These are phyloP conservation scores for Agastache rugosa DNA, from an alignment of 257 asterid genomes.

Conservation along the genomic window DNA sequence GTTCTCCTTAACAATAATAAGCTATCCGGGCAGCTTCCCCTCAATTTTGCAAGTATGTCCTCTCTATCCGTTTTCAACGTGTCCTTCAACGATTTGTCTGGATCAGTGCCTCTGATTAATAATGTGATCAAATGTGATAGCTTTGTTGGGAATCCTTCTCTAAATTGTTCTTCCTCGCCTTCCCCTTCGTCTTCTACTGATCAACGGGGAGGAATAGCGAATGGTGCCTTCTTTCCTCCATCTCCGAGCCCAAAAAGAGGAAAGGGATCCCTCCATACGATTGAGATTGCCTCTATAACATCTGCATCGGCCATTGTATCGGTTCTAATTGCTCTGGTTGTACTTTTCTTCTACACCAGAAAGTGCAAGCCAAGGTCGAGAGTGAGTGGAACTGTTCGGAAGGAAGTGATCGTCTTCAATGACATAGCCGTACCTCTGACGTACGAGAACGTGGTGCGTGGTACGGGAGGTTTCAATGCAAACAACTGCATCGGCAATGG, in stretches of 20 bases:
- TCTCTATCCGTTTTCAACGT: slow-evolving; percentile 58
- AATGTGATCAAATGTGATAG: slow-evolving; percentile 66
- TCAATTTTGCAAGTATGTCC: slow-evolving; percentile 56
- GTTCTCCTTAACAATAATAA: slow-evolving; percentile 79
- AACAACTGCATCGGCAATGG: slow-evolving; percentile 93
- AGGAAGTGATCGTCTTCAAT: slow-evolving; percentile 79
- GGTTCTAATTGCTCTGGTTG: slow-evolving; percentile 68
- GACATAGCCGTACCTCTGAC: slow-evolving; percentile 82
- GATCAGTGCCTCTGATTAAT: slow-evolving; percentile 56
- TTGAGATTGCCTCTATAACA: slow-evolving; percentile 80
- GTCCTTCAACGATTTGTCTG: slow-evolving; percentile 86
- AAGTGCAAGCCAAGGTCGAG: slow-evolving; percentile 81
- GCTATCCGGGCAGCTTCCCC: slow-evolving; percentile 77
- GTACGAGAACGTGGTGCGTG: slow-evolving; percentile 79
- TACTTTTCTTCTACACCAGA: slow-evolving; percentile 78
- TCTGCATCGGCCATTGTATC: slow-evolving; percentile 86
- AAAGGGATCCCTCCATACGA: slow-evolving; percentile 58
- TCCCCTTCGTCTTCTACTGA: slow-evolving; percentile 47
- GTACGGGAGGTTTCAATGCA: slow-evolving; percentile 82
- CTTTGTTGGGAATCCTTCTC: slow-evolving; percentile 74
- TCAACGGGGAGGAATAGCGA: slow-evolving; percentile 53
- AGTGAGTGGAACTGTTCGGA: slow-evolving; percentile 80
- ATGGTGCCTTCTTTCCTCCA: slow-evolving; percentile 46
- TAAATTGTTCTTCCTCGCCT: slow-evolving; percentile 57
- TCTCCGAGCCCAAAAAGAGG: slow-evolving; percentile 41